Evolutionary conservation across 179 eudicot genomes (phyloP).

Genomic region (Dionaea muscipula): DNA sequence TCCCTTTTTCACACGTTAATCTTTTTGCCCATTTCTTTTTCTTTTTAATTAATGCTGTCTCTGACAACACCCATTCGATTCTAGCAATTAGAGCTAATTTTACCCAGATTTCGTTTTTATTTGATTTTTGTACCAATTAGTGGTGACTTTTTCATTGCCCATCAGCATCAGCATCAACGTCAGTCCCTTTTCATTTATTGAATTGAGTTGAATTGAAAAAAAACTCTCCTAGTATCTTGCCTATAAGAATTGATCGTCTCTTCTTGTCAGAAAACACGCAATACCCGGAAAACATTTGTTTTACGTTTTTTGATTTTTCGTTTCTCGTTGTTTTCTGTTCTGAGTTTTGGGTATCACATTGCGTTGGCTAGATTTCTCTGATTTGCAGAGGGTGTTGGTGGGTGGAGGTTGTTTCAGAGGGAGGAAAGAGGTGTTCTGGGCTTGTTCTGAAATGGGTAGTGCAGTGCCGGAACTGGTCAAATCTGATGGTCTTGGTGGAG

Average conservation of each 20-base stretch:
- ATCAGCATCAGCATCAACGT: too few species aligned
- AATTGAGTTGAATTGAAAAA: too few species aligned
- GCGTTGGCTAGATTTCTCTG: background rate
- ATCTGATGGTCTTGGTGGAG: constrained; percentile 37
- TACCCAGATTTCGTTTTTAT: too few species aligned
- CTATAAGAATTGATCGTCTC: background rate
- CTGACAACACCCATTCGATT: too few species aligned
- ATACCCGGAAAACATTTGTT: background rate
- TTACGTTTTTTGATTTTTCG: background rate
- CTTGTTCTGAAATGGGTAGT: constrained; percentile 11
- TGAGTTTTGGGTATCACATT: background rate
- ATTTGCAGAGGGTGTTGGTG: background rate
- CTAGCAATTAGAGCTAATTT: too few species aligned
- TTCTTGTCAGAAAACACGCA: background rate
- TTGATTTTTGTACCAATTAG: too few species aligned
- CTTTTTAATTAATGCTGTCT: too few species aligned
- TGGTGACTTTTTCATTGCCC: too few species aligned
- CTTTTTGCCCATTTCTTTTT: too few species aligned
- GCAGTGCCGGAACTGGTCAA: constrained; percentile 20
- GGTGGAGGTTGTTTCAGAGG: too few species aligned
- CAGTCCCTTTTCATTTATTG: too few species aligned
- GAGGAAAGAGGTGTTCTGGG: background rate
- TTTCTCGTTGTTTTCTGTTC: background rate
- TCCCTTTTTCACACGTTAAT: too few species aligned
- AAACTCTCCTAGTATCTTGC: background rate